Evolutionary conservation across 139 green algal species (phyloP).

Genomic region (Volvox reticuliferus): DNA sequence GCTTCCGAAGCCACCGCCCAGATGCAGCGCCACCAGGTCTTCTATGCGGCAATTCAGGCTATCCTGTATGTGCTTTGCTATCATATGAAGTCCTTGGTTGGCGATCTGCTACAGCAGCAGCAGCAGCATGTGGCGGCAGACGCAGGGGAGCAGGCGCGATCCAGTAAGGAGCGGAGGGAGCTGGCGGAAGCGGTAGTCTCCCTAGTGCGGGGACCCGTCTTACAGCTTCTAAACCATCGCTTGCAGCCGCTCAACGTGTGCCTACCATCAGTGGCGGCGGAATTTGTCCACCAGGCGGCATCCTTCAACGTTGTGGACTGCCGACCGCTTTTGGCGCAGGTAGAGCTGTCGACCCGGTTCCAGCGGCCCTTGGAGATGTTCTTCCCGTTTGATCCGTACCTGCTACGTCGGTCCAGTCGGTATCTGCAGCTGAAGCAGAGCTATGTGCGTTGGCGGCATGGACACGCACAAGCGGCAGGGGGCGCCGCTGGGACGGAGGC

Average conservation of each 20-base stretch:
- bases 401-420: conserved; percentile 81
- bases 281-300: conserved; percentile 74
- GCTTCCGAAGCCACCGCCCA: neutral
- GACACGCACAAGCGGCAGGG: conserved; percentile 35
- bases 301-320: conserved; percentile 66
- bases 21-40: conserved; percentile 53
- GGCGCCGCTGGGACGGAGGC: neutral
- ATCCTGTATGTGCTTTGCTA: conserved; percentile 94
- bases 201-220: conserved; percentile 63
- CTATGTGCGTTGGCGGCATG: conserved; percentile 72
- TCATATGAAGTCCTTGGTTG: conserved; percentile 80
- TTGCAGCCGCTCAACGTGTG: conserved; percentile 79
- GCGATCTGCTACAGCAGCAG: conserved; percentile 36
- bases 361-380: conserved; percentile 90
- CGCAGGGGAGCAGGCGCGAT: neutral
- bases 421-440: conserved; percentile 67
- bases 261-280: conserved; percentile 70
- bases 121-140: conserved; percentile 9
- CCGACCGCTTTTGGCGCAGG: conserved; percentile 21
- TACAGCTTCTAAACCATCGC: conserved; percentile 67
- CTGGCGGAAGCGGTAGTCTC: conserved; percentile 53
- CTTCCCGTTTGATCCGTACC: conserved; percentile 96
- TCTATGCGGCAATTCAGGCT: conserved; percentile 66
- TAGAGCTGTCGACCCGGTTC: conserved; percentile 4
- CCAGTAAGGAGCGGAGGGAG: conserved; percentile 19